These are phyloP conservation scores for Nicotiana knightiana DNA, from an alignment of 257 asterid species.

Conservation along the genomic window DNA sequence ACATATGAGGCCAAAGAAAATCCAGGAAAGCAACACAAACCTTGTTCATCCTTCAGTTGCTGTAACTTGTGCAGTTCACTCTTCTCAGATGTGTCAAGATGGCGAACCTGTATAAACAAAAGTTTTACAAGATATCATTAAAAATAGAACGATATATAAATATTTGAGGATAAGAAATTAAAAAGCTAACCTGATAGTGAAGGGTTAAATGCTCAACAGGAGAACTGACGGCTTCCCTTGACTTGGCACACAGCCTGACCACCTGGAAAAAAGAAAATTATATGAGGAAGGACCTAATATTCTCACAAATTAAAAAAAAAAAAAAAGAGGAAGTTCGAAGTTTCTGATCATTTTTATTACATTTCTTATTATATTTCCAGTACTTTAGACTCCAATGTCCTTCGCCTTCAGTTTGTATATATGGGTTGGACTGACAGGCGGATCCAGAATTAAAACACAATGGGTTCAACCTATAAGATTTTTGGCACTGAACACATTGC, in stretches of 20 bases:
- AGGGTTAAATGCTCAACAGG: constrained; percentile 96
- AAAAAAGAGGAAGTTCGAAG: background rate
- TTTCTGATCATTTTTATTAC: background rate
- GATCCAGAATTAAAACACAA: no score
- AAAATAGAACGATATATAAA: background rate
- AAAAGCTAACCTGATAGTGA: constrained; percentile 76
- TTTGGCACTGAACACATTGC: no score
- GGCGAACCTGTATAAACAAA: constrained; percentile 67
- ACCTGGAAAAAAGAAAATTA: constrained; percentile 37
- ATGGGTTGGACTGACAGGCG: background rate
- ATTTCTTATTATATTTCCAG: background rate
- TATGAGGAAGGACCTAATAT: background rate
- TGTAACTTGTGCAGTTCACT: constrained; percentile 98
- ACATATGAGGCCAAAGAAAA: background rate
- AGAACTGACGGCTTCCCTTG: constrained; percentile 99
- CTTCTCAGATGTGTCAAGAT: constrained; percentile 95
- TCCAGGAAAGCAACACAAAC: constrained; percentile 21
- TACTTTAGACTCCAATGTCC: background rate
- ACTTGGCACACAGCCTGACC: constrained; percentile 94
- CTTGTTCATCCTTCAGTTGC: constrained; percentile 98
- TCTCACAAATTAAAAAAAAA: background rate
- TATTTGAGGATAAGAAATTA: background rate
- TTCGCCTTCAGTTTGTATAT: background rate
- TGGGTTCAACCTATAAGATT: no score
- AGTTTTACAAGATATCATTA: background rate